Evolutionary conservation across 305 asterid species (phyloP), one percentile per base, ranked within the genome.

Genomic region (Solanum hybrid): DNA sequence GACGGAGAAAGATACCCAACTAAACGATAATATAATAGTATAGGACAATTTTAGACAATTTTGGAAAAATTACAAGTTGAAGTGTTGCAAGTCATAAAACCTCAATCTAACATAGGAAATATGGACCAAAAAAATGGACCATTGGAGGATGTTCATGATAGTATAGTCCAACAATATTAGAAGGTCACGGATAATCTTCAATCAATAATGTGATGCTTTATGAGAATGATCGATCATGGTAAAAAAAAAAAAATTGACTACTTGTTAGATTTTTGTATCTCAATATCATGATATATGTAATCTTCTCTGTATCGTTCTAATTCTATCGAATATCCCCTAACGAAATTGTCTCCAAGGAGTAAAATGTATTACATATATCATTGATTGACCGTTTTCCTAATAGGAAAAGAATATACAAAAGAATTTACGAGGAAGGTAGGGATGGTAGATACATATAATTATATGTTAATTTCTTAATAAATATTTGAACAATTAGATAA

Each of bases 371-470:
- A 11, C 51, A 51, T 40, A 40, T 81, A 7, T 26, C 11, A 27
- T 40, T 40, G 24, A 26, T 14, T 38, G 37, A 69, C 36, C 60
- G 22, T 37, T 81, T 29, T 69, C 8, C 10, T 32, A 22, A 32
- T 42, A 22, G 40, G 24, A 88, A 60, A 77, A 35, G 37, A 64
- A 89, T 6, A 73, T 29, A 29, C 69, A 42, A 85, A 26, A 82
- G 92, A 87, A 89, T 81, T 86, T 72, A 88, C 85, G 42, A 34
- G 88, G 92, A 80, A 89, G 88, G 90, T 10, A 56, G 78, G 87
- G 42, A 35, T 1, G 35, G 17, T 77, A 77, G 11, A 80, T 80
- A 80, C 66, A 38, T 37, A 80, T 40, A 80, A 79, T 40, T 13
- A 26, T 36, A 79, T 38, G 13, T 12, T 13, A 40, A 40, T 80